Percentiles rank a stretch among this genome's conserved stretches.
Conservation (phyloP, 177 flowering plant species). For the Vitis hybrid region DNA sequence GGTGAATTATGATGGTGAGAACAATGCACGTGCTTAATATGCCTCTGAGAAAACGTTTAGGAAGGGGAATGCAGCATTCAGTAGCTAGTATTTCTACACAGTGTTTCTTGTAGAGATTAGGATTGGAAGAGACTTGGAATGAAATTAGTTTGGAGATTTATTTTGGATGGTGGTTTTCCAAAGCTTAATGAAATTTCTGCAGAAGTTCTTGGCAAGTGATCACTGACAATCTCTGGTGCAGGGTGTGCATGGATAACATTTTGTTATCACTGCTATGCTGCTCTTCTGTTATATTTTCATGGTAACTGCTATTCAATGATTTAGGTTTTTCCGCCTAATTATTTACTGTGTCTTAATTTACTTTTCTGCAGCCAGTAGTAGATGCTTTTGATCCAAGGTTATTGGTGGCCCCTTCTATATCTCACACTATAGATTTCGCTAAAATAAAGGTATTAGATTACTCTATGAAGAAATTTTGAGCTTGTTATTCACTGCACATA, state of each 20-base stretch:
- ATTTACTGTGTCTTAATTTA: conserved; percentile 8
- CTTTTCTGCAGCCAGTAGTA: conserved; percentile 81
- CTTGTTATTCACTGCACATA: neutral
- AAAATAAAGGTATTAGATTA: conserved; percentile 56
- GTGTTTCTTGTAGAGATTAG: too few relatives aligned
- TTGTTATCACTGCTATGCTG: neutral
- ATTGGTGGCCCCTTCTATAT: conserved; percentile 81
- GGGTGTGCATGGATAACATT: neutral
- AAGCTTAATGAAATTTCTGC: too few relatives aligned
- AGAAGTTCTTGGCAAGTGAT: too few relatives aligned
- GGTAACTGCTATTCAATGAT: neutral
- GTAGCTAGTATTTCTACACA: too few relatives aligned
- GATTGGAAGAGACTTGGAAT: too few relatives aligned
- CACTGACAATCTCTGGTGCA: too few relatives aligned
- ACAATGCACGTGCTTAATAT: too few relatives aligned
- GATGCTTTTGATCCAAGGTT: conserved; percentile 99
- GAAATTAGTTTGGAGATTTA: too few relatives aligned
- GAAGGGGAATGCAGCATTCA: too few relatives aligned
- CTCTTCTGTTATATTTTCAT: neutral
- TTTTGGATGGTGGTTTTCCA: too few relatives aligned
- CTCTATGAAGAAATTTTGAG: neutral
- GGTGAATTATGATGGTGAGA: too few relatives aligned
- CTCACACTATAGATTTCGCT: conserved; percentile 73
- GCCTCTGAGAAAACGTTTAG: too few relatives aligned
- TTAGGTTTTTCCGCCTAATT: conserved; percentile 3